These are phyloP conservation scores for Yamadazyma jaroonii DNA, from an alignment of 1,139 yeast species.

Conservation along the genomic window DNA sequence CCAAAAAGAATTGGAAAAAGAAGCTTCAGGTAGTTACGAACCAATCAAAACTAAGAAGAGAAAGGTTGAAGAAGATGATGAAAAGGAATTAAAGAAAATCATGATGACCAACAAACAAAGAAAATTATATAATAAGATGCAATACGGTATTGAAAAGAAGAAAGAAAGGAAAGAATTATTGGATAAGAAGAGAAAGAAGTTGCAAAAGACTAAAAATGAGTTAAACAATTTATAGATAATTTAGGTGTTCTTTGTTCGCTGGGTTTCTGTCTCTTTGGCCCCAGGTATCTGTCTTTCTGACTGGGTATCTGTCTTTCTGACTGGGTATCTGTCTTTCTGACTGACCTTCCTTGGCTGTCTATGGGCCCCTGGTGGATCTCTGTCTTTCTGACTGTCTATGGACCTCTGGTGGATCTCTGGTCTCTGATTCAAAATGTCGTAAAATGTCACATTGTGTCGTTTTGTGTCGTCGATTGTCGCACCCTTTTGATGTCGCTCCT, in stretches of 20 bases:
- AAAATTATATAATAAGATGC: slow-evolving; percentile 93
- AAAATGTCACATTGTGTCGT: too few relatives aligned
- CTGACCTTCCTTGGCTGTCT: not conserved
- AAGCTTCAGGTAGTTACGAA: slow-evolving; percentile 75
- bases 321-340: too few relatives aligned
- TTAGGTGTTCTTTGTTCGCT: too few relatives aligned
- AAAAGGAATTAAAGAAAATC: slow-evolving; percentile 82
- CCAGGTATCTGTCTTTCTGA: too few relatives aligned
- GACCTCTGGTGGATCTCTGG: too few relatives aligned
- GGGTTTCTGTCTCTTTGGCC: too few relatives aligned
- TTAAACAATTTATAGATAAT: slow-evolving; percentile 39
- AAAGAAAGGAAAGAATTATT: slow-evolving; percentile 74
- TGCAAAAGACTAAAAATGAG: slow-evolving; percentile 65
- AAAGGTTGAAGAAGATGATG: slow-evolving; percentile 57
- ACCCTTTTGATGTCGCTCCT: too few relatives aligned
- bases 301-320: too few relatives aligned
- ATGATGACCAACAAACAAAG: slow-evolving; percentile 98
- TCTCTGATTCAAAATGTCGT: too few relatives aligned
- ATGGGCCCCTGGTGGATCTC: too few relatives aligned
- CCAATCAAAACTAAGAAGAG: slow-evolving; percentile 31
- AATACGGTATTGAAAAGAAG: slow-evolving; percentile 84
- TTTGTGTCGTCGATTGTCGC: not conserved
- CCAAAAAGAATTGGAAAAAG: slow-evolving; percentile 85
- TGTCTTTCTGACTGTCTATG: too few relatives aligned
- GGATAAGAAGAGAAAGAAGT: slow-evolving; percentile 73